A percentile compares a stretch with the other conserved stretches of the same genome.
phyloP scores from a whole-genome alignment of 495 filamentous ascomycete species.

The Lasiosphaeriaceae sp. region DNA sequence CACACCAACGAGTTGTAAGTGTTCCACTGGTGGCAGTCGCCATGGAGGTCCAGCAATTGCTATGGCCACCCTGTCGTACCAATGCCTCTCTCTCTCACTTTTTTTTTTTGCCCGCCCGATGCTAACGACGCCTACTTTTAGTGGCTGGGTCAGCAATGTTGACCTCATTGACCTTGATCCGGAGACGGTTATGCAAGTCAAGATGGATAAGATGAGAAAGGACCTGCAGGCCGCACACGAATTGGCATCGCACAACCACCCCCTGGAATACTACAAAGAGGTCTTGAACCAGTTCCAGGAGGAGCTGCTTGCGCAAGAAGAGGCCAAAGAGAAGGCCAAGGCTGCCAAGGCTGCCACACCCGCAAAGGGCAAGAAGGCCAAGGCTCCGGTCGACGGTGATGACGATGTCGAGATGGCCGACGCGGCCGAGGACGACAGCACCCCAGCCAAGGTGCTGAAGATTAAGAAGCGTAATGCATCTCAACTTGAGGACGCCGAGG shows the following conservation, averaged over 20 bases:
- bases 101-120: background rate
- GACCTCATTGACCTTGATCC: constrained; percentile 70
- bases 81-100: background rate
- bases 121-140: constrained; percentile 34
- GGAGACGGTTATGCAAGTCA: constrained; percentile 58
- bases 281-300: constrained; percentile 65
- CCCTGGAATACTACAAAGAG: constrained; percentile 71
- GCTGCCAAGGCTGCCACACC: constrained; percentile 57
- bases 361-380: constrained; percentile 50
- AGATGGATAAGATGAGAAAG: constrained; percentile 71
- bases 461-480: constrained; percentile 68
- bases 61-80: background rate
- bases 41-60: too few relatives aligned
- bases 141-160: constrained; percentile 80
- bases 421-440: constrained; percentile 38
- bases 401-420: constrained; percentile 52
- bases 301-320: constrained; percentile 54
- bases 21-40: too few relatives aligned
- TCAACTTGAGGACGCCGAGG: constrained; percentile 56
- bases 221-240: constrained; percentile 66
- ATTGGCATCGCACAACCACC: constrained; percentile 66
- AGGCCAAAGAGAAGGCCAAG: constrained; percentile 56
- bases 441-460: constrained; percentile 52
- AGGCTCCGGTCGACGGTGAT: constrained; percentile 48
- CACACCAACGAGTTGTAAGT: constrained; percentile 92